Percentiles rank a stretch among this genome's conserved stretches.
These are phyloP conservation scores for Neonothopanus nambi DNA, from an alignment of 1,284 basidiomycete genomes.

Conservation along the genomic window DNA sequence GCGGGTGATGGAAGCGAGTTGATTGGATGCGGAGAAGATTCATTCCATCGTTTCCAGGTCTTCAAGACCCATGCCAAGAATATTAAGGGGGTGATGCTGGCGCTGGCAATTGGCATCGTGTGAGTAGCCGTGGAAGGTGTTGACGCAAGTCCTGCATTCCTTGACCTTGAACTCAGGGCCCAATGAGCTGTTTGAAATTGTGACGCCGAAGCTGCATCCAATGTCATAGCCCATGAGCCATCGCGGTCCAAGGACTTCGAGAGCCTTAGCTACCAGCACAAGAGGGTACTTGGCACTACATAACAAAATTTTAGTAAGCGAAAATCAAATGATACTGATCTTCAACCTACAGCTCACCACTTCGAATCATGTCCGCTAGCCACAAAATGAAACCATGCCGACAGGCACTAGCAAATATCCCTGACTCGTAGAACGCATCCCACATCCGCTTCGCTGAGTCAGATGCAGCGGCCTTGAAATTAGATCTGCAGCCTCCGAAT, in stretches of 20 bases:
- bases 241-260: conserved; percentile 23
- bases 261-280: conserved; percentile 25
- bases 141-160: conserved; percentile 3
- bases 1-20: conserved; percentile 24
- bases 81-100: conserved; percentile 29
- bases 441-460: conserved; percentile 30
- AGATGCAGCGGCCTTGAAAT: conserved; percentile 25
- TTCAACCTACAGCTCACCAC: conserved; percentile 35
- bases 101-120: conserved; percentile 36
- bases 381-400: conserved; percentile 33
- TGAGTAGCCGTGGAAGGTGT: conserved; percentile 27
- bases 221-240: conserved; percentile 36
- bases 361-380: conserved; percentile 35
- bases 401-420: conserved; percentile 34
- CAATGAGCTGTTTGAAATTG: conserved; percentile 25
- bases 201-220: conserved; percentile 30
- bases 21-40: conserved; percentile 32
- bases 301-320: neutral
- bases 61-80: conserved; percentile 32
- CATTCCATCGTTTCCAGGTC: conserved; percentile 37
- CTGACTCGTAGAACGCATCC: conserved; percentile 31
- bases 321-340: neutral
- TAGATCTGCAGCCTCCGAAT: conserved; percentile 9
- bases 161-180: conserved; percentile 30
- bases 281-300: conserved; percentile 36